Percentiles rank a stretch among this genome's conserved stretches.
phyloP scores from a whole-genome alignment of 352 stramenopile species.

The Phytophthora pisi region DNA sequence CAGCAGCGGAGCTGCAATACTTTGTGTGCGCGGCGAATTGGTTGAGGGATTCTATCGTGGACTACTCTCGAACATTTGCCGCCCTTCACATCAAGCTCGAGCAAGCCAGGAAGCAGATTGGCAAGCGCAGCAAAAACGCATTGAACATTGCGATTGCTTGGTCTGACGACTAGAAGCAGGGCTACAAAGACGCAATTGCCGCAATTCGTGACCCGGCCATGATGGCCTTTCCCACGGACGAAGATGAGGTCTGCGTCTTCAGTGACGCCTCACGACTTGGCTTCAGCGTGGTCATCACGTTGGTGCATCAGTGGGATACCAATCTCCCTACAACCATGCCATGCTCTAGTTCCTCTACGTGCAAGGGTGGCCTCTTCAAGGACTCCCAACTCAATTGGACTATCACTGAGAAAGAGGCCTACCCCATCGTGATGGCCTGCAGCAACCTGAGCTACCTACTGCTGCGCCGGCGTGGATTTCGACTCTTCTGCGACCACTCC shows the following conservation, averaged over 20 bases:
- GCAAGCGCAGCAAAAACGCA: no score
- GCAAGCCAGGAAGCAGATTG: background rate
- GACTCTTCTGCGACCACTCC: slow-evolving; percentile 5
- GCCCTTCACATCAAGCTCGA: background rate
- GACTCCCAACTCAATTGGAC: background rate
- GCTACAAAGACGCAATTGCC: no score
- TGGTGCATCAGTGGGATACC: no score
- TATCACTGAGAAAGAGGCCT: background rate
- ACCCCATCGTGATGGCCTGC: slow-evolving; percentile 1
- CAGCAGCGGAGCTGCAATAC: background rate
- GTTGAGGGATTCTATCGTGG: background rate
- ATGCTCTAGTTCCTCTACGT: no score
- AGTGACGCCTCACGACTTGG: no score
- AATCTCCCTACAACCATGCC: background rate
- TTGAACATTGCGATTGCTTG: no score
- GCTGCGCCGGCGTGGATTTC: background rate
- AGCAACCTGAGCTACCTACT: slow-evolving; percentile 1
- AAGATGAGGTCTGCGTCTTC: no score
- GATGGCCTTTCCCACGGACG: no score
- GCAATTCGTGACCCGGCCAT: no score
- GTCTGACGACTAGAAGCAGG: no score
- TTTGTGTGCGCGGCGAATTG: background rate
- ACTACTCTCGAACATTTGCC: background rate
- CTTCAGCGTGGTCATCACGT: no score
- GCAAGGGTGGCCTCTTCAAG: background rate